phyloP scores from a whole-genome alignment of 108 stramenopile genomes.

The Nannochloropsis salina region DNA sequence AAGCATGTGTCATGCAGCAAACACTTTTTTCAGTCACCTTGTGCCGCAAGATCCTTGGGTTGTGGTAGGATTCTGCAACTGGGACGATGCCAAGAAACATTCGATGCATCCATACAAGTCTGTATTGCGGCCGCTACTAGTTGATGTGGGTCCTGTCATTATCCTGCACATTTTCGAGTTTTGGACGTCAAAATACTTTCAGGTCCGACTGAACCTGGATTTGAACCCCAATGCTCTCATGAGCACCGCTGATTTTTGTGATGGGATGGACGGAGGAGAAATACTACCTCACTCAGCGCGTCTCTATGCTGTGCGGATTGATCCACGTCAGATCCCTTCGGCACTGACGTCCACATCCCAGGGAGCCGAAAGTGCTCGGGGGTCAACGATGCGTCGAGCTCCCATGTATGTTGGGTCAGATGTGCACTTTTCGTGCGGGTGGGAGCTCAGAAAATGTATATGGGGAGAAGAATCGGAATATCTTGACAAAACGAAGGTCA shows the following conservation, averaged over 20 bases:
- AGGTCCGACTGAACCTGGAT: conserved; percentile 56
- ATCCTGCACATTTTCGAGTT: conserved; percentile 76
- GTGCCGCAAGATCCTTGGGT: conserved; percentile 78
- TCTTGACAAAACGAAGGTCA: not conserved
- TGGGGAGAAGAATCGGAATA: not conserved
- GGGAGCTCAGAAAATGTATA: conserved; percentile 61
- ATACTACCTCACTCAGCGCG: not conserved
- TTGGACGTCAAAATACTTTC: conserved; percentile 72
- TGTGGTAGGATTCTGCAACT: conserved; percentile 69
- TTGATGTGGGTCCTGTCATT: not conserved
- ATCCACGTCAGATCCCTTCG: not conserved
- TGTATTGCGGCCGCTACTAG: not conserved
- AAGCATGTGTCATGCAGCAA: not conserved
- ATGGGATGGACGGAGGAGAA: not conserved
- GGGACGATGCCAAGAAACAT: conserved; percentile 60
- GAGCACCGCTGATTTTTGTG: not conserved
- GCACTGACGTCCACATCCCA: not conserved
- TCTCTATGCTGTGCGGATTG: not conserved
- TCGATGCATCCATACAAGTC: conserved; percentile 38
- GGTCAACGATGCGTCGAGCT: not conserved
- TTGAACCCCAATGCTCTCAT: conserved; percentile 22
- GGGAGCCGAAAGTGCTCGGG: not conserved
- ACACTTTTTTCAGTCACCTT: conserved; percentile 50
- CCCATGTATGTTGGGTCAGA: conserved; percentile 81
- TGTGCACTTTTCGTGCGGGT: conserved; percentile 80